Percentiles rank a stretch among this genome's conserved stretches.
These are phyloP conservation scores for Diospyros kaki DNA, from an alignment of 148 eudicot genomes.

Conservation along the genomic window DNA sequence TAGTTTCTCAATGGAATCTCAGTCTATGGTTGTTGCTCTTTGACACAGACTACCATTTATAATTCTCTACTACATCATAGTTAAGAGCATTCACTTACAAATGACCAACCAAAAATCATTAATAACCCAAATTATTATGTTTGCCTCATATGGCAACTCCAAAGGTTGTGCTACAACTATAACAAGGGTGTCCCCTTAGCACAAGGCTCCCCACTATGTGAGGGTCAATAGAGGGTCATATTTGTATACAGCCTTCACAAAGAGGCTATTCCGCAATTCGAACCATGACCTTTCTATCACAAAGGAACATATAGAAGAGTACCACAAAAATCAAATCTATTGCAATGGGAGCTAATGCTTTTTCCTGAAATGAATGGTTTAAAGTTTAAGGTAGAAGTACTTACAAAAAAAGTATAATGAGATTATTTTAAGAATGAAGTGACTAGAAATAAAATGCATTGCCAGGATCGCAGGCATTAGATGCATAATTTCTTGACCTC, in stretches of 20 bases:
- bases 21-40: neutral
- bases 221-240: too few relatives aligned
- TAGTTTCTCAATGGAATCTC: neutral
- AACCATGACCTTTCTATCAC: too few relatives aligned
- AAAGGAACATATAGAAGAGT: too few relatives aligned
- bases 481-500: too few relatives aligned
- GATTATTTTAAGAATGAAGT: neutral
- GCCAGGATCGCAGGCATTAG: neutral
- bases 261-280: too few relatives aligned
- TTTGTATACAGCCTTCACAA: too few relatives aligned
- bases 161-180: neutral
- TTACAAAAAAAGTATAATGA: neutral
- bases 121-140: neutral
- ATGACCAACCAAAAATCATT: neutral
- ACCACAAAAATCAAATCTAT: too few relatives aligned
- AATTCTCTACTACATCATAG: neutral
- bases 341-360: too few relatives aligned
- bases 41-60: neutral
- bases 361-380: too few relatives aligned
- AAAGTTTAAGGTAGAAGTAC: too few relatives aligned
- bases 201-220: too few relatives aligned
- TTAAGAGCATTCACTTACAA: neutral
- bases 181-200: neutral
- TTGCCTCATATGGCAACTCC: neutral
- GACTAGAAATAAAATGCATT: neutral